phyloP scores from a whole-genome alignment of 2,329 filamentous ascomycete genomes.

The Ceratocystiopsis minuta region DNA sequence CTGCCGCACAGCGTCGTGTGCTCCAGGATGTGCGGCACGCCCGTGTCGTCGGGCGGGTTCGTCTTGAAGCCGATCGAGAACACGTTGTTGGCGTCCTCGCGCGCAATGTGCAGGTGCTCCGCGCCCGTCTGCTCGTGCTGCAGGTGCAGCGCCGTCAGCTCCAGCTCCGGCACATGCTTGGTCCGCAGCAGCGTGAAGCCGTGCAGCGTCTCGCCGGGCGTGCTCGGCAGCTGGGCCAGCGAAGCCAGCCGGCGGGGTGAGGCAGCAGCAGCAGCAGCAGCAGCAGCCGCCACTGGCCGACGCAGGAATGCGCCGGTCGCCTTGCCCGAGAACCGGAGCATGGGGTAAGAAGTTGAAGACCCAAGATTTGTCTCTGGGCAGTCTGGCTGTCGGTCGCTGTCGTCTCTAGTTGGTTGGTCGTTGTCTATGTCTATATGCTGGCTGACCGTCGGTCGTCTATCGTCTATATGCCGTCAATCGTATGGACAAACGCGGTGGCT shows the following conservation, averaged over 20 bases:
- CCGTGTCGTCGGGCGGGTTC: conserved; percentile 89
- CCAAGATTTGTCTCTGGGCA: too few relatives aligned
- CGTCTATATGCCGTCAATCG: too few relatives aligned
- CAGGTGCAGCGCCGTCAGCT: conserved; percentile 77
- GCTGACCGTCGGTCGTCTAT: too few relatives aligned
- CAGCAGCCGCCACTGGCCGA: too few relatives aligned
- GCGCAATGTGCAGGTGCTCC: conserved; percentile 85
- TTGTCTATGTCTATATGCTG: too few relatives aligned
- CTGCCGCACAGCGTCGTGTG: conserved; percentile 95
- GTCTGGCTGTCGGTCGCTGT: too few relatives aligned
- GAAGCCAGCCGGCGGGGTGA: conserved; percentile 6
- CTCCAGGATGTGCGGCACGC: conserved; percentile 91
- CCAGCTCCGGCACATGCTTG: conserved; percentile 86
- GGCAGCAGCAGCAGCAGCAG: too few relatives aligned
- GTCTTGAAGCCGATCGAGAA: conserved; percentile 99
- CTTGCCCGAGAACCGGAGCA: too few relatives aligned
- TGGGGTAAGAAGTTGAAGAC: too few relatives aligned
- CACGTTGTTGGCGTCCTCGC: conserved; percentile 97
- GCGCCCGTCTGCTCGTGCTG: conserved; percentile 91
- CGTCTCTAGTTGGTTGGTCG: too few relatives aligned
- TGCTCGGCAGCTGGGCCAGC: conserved; percentile 48
- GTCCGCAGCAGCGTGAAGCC: conserved; percentile 81
- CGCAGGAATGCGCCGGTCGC: too few relatives aligned
- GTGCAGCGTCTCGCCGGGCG: conserved; percentile 69
- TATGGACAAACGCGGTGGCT: too few relatives aligned